These are phyloP conservation scores for Erythrophleum fordii DNA, from an alignment of 306 rosid species.

Conservation along the genomic window DNA sequence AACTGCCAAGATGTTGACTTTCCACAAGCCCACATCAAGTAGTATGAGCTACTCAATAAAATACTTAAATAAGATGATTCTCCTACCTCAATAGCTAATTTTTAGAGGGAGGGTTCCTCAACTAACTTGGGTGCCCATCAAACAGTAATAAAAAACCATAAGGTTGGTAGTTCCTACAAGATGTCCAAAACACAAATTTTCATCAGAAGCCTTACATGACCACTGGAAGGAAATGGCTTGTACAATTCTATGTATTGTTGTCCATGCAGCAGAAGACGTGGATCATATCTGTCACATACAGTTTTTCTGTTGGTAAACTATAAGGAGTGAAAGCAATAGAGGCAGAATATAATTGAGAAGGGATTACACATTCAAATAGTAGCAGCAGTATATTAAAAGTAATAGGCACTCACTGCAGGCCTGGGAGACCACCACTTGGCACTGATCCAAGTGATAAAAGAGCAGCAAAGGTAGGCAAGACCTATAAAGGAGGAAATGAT, in stretches of 20 bases:
- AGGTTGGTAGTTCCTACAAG: conserved; percentile 24
- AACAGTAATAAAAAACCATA: conserved; percentile 15
- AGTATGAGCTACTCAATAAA: too few species aligned
- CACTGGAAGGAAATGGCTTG: conserved; percentile 80
- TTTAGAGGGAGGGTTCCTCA: too few species aligned
- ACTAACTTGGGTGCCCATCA: too few species aligned
- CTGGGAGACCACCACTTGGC: conserved; percentile 56
- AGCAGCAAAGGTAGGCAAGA: conserved; percentile 89
- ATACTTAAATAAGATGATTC: too few species aligned
- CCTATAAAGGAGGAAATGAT: conserved; percentile 50
- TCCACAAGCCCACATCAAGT: too few species aligned
- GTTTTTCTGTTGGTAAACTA: conserved; percentile 14
- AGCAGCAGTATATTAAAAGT: conserved; percentile 23
- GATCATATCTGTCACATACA: conserved; percentile 69
- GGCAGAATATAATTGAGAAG: background rate
- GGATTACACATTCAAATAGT: conserved; percentile 19
- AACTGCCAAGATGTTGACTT: too few species aligned
- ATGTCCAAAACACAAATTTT: conserved; percentile 36
- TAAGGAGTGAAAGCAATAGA: conserved; percentile 22
- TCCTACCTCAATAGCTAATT: too few species aligned
- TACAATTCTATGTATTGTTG: conserved; percentile 89
- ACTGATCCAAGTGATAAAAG: conserved; percentile 47
- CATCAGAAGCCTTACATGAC: conserved; percentile 61
- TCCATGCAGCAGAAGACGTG: conserved; percentile 86
- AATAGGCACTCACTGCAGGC: conserved; percentile 74